Base-by-base conservation (phyloP, 2,329 filamentous ascomycete genomes). In the Epichloe sp. region DNA sequence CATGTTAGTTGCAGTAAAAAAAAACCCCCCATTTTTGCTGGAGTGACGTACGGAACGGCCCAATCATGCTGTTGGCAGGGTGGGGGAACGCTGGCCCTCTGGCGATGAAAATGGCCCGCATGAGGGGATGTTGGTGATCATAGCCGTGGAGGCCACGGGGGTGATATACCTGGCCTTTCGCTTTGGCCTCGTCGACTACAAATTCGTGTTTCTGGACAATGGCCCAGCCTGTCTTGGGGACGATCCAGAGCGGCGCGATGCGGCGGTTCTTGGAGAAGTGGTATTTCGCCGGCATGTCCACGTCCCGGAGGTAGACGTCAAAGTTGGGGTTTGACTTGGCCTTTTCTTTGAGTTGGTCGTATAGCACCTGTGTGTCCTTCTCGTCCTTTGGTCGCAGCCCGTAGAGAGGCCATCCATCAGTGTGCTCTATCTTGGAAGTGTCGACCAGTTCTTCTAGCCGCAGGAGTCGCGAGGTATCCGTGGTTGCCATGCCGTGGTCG, bases 401-500 rank as follows among this genome's bases (percentile, higher is more conserved):
- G 52, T 88, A 88, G 2, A 96, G 74, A 0, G 93, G 93, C 93
- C 93, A 98, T 50, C 93, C 93, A 58, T 98, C 93, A 26, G 82
- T 85, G 63, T 93, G 88, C 53, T 85, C 84, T 44, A 97, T 82
- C 58, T 88, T 77, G 47, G 70, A 71, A 5, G 85, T 75, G 63
- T 96, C 88, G 45, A 97, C 75, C 4, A 97, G 69, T 61, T 96
- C 88, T 56, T 98, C 93, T 2, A 97, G 74, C 67, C 97, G 93
- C 26, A 97, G 77, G 44, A 97, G 72, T 11, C 93, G 79, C 17
- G 82, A 75, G 0, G 78, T 80, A 53, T 90, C 86, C 0, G 93
- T 97, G 0, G 89, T 95, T 1, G 93, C 93, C 93, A 98, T 98
- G 48, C 93, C 93, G 64, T 98, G 93, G 64, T 98, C 93, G 0